Conservation (phyloP, 164 flowering plant genomes). For the Brasenia schreberi region DNA sequence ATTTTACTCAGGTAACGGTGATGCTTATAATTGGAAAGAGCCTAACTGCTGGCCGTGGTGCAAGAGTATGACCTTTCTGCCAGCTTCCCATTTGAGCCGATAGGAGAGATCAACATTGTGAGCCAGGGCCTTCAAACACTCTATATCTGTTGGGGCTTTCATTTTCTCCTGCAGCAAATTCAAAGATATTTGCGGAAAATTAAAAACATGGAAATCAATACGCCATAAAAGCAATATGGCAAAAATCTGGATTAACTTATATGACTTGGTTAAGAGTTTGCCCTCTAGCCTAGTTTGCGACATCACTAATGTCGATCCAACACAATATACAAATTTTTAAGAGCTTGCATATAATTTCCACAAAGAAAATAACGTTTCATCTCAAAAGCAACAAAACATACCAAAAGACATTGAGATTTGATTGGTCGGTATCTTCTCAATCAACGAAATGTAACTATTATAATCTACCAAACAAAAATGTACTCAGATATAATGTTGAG, state of each 20-base stretch:
- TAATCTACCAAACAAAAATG: too few species aligned
- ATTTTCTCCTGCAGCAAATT: slow-evolving; percentile 34
- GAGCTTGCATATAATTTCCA: too few species aligned
- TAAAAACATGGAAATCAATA: neutral
- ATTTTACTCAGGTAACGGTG: too few species aligned
- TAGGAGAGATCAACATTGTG: slow-evolving; percentile 81
- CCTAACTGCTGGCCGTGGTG: slow-evolving; percentile 64
- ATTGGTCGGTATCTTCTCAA: too few species aligned
- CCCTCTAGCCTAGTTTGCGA: too few species aligned
- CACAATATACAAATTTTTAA: too few species aligned
- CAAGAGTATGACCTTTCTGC: slow-evolving; percentile 41
- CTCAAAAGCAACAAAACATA: neutral
- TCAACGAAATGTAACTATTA: too few species aligned
- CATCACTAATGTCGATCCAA: too few species aligned
- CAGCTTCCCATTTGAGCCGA: slow-evolving; percentile 62
- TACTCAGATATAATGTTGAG: neutral
- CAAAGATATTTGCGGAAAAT: neutral
- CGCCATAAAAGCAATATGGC: neutral
- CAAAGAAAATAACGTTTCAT: neutral
- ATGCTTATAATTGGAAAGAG: slow-evolving; percentile 40
- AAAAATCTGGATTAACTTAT: neutral
- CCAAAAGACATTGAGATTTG: too few species aligned
- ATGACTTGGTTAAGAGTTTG: neutral
- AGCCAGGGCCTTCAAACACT: slow-evolving; percentile 39
- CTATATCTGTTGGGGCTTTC: slow-evolving; percentile 22